Evolutionary conservation across 2,329 filamentous ascomycete species (phyloP).

Genomic region (Ramularia endophylla): DNA sequence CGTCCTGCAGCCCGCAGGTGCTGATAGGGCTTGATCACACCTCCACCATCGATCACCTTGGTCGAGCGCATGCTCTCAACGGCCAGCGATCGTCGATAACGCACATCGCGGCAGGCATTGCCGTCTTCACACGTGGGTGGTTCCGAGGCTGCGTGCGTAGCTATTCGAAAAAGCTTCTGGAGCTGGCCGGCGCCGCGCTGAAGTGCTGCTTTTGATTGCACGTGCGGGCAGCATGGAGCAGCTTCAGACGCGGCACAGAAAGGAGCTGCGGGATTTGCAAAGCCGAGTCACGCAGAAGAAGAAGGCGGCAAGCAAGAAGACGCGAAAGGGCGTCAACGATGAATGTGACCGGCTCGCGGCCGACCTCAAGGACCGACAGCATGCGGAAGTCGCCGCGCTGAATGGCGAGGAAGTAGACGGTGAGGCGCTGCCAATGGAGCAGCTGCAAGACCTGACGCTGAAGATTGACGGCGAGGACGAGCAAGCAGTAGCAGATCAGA

Average conservation of each 20-base stretch:
- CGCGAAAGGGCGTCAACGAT: conserved; percentile 54
- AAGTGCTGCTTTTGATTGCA: not conserved
- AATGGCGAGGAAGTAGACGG: conserved; percentile 28
- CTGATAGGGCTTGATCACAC: too few relatives aligned
- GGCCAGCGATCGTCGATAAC: too few relatives aligned
- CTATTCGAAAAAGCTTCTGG: not conserved
- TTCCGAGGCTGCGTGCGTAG: not conserved
- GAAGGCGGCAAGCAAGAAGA: conserved; percentile 87
- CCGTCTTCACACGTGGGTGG: not conserved
- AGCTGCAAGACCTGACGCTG: conserved; percentile 20
- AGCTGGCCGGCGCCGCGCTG: not conserved
- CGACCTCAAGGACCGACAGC: conserved; percentile 51
- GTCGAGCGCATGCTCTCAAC: too few relatives aligned
- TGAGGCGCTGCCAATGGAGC: conserved; percentile 12
- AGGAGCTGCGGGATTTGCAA: conserved; percentile 83
- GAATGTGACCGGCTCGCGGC: conserved; percentile 55
- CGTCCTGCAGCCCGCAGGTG: too few relatives aligned
- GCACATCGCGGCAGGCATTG: not conserved
- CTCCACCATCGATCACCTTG: too few relatives aligned
- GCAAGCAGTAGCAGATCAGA: not conserved
- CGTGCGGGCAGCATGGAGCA: conserved; percentile 55
- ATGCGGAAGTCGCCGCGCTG: conserved; percentile 44
- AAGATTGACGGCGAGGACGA: conserved; percentile 13
- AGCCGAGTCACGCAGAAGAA: conserved; percentile 87
- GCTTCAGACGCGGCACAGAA: conserved; percentile 72